phyloP scores from a whole-genome alignment of 768 basidiomycete genomes.

The Hygrophorus russula region DNA sequence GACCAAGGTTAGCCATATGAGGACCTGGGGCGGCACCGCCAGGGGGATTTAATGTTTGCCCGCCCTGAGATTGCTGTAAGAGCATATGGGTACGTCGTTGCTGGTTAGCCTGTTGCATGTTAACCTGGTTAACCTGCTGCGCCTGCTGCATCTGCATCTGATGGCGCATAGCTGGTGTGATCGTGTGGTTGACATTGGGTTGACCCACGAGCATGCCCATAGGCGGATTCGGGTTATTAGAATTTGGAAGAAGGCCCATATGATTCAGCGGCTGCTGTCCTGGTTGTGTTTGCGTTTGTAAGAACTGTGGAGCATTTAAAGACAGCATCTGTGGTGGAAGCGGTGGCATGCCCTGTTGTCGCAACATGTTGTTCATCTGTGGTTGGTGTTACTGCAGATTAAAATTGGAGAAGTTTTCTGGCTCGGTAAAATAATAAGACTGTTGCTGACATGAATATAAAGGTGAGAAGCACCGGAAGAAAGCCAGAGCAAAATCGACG shows the following conservation, averaged over 20 bases:
- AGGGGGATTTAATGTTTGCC: slow-evolving; percentile 18
- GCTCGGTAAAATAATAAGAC: slow-evolving; percentile 4
- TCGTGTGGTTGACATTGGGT: slow-evolving; percentile 21
- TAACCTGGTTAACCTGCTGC: slow-evolving; percentile 12
- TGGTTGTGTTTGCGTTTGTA: slow-evolving; percentile 28
- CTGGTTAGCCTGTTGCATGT: slow-evolving; percentile 9
- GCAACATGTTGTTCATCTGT: slow-evolving; percentile 48
- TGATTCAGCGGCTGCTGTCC: slow-evolving; percentile 16
- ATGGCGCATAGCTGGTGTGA: slow-evolving; percentile 13
- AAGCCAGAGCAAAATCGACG: slow-evolving; percentile 6
- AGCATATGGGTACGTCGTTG: slow-evolving; percentile 19
- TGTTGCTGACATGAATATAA: slow-evolving; percentile 4
- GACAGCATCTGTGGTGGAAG: slow-evolving; percentile 25
- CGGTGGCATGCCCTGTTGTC: slow-evolving; percentile 29
- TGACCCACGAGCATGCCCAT: slow-evolving; percentile 22
- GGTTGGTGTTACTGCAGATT: neutral
- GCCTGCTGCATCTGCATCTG: slow-evolving; percentile 19
- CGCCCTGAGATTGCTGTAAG: slow-evolving; percentile 25
- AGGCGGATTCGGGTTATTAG: slow-evolving; percentile 8
- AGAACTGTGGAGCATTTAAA: slow-evolving; percentile 20
- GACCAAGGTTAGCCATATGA: slow-evolving; percentile 20
- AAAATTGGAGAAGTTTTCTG: slow-evolving; percentile 5
- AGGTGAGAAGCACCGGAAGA: slow-evolving; percentile 1
- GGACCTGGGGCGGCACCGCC: slow-evolving; percentile 14
- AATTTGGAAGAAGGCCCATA: neutral